Conservation (phyloP, 1,139 yeast genomes). For the Suhomyces kunorum region DNA sequence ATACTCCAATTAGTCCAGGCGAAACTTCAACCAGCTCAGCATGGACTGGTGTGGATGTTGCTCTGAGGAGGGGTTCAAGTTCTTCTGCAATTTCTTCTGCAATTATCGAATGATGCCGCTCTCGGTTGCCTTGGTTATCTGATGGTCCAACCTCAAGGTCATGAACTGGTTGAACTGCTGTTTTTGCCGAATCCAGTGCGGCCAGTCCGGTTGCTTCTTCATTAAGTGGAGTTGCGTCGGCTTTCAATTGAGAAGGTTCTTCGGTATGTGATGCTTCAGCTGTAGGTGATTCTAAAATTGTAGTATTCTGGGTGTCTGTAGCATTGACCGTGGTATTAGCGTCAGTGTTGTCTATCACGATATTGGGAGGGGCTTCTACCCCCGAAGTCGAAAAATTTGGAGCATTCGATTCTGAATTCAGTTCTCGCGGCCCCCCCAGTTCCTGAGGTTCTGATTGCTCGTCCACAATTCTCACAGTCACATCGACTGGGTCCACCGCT, state of each 20-base stretch:
- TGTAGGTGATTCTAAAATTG: neutral
- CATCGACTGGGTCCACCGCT: constrained; percentile 8
- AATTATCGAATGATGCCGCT: neutral
- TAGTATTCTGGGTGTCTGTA: neutral
- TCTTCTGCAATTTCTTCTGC: constrained; percentile 10
- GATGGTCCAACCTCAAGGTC: too few relatives aligned
- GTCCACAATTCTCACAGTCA: constrained; percentile 8
- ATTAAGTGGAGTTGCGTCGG: too few relatives aligned
- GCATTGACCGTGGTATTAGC: neutral
- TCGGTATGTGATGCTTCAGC: too few relatives aligned
- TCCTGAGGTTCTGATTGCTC: constrained; percentile 1
- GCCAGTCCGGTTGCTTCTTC: too few relatives aligned
- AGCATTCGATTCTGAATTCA: too few relatives aligned
- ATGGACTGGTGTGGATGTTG: constrained; percentile 1
- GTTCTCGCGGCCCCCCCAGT: too few relatives aligned
- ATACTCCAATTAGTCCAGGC: neutral
- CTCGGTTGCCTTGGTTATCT: too few relatives aligned
- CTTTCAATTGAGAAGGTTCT: too few relatives aligned
- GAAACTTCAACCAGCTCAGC: constrained; percentile 1
- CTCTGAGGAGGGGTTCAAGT: constrained; percentile 9
- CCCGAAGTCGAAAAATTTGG: too few relatives aligned
- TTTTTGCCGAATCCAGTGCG: too few relatives aligned
- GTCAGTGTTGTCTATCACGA: neutral
- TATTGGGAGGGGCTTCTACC: neutral
- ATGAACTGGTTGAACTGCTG: too few relatives aligned